A percentile compares a stretch with the other conserved stretches of the same genome.
These are phyloP conservation scores for Polychaeton citri DNA, from an alignment of 2,329 filamentous ascomycete genomes.

Conservation along the genomic window DNA sequence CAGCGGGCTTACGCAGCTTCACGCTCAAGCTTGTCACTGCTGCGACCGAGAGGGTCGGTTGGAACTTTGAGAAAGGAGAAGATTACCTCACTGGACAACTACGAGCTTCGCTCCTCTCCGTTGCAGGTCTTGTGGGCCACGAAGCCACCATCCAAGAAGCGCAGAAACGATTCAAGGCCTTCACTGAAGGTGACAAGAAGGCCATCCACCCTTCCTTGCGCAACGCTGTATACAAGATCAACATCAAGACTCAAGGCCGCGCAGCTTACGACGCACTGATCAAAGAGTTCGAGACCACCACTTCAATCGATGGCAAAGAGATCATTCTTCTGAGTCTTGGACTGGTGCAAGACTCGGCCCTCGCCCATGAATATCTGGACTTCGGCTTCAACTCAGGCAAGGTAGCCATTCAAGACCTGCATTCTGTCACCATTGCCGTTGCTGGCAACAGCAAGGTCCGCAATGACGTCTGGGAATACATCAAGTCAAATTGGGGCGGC, in stretches of 20 bases:
- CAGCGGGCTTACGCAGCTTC: conserved; percentile 63
- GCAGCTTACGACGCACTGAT: conserved; percentile 63
- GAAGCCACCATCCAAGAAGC: conserved; percentile 59
- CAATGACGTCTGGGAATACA: conserved; percentile 68
- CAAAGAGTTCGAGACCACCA: conserved; percentile 70
- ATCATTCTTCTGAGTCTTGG: conserved; percentile 68
- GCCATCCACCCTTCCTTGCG: conserved; percentile 75
- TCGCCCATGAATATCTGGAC: conserved; percentile 55
- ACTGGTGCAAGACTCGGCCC: conserved; percentile 51
- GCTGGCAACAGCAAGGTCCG: conserved; percentile 61
- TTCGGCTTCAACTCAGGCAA: conserved; percentile 63
- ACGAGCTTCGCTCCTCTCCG: conserved; percentile 64
- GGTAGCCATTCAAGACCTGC: conserved; percentile 79
- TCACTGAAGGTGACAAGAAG: conserved; percentile 52
- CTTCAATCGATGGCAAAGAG: conserved; percentile 82
- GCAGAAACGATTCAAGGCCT: conserved; percentile 66
- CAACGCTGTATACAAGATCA: conserved; percentile 65
- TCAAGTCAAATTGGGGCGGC: conserved; percentile 69
- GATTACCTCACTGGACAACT: conserved; percentile 72
- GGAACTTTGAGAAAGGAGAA: conserved; percentile 67
- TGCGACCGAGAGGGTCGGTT: conserved; percentile 68
- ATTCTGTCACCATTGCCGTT: conserved; percentile 63
- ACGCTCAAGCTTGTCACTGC: conserved; percentile 61
- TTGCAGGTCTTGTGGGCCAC: conserved; percentile 65
- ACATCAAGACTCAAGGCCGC: conserved; percentile 57